phyloP scores from a whole-genome alignment of 164 flowering plant genomes.

The Paratinospora sagittata region DNA sequence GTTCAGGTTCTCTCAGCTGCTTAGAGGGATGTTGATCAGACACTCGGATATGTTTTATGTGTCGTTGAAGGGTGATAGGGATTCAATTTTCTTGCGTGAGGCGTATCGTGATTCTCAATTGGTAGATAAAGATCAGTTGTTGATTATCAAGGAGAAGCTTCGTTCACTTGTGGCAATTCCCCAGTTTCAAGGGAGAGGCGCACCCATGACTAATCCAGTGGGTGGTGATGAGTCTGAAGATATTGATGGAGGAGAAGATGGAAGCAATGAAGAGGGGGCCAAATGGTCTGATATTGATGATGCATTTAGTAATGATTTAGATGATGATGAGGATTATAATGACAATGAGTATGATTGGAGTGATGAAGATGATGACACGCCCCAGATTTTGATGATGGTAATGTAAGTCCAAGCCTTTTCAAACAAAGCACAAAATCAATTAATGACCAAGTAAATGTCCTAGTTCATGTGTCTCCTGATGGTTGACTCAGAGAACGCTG shows the following conservation, averaged over 20 bases:
- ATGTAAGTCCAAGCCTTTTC: constrained; percentile 28
- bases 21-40: constrained; percentile 85
- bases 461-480: constrained; percentile 56
- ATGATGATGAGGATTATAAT: constrained; percentile 34
- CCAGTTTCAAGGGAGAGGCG: constrained; percentile 38
- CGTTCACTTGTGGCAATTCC: constrained; percentile 76
- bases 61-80: constrained; percentile 87
- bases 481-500: constrained; percentile 90
- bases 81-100: constrained; percentile 87
- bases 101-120: constrained; percentile 78
- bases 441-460: constrained; percentile 37
- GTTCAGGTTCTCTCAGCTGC: constrained; percentile 86
- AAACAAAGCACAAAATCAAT: constrained; percentile 21
- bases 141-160: constrained; percentile 82
- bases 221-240: constrained; percentile 24
- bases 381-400: constrained; percentile 76
- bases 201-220: constrained; percentile 13
- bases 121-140: constrained; percentile 64
- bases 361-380: constrained; percentile 55
- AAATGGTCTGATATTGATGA: constrained; percentile 61
- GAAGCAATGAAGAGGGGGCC: constrained; percentile 33
- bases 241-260: constrained; percentile 22
- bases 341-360: constrained; percentile 37
- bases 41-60: constrained; percentile 98
- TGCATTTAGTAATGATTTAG: constrained; percentile 28